These are phyloP conservation scores for Fusarium nodosum DNA, from an alignment of 2,329 filamentous ascomycete species.

Conservation along the genomic window DNA sequence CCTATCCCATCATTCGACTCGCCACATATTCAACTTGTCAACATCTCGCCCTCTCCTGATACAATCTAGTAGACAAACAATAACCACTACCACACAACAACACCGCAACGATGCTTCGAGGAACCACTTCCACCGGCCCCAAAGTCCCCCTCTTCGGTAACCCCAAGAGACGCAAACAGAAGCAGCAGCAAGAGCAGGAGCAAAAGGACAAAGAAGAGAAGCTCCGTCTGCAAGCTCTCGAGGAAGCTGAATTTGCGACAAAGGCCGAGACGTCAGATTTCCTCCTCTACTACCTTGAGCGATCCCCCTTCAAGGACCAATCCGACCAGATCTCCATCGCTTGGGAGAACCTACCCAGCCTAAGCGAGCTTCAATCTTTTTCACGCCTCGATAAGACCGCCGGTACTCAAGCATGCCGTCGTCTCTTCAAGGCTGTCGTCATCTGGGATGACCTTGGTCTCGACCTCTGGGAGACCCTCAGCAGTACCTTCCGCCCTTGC, in stretches of 20 bases:
- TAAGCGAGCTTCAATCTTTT: constrained; percentile 53
- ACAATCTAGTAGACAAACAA: background rate
- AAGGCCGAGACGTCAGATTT: constrained; percentile 52
- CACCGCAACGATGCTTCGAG: constrained; percentile 40
- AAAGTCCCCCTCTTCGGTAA: constrained; percentile 47
- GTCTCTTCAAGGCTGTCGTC: constrained; percentile 56
- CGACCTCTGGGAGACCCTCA: constrained; percentile 53
- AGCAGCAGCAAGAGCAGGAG: constrained; percentile 44
- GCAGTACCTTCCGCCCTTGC: constrained; percentile 29
- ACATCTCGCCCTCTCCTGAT: background rate
- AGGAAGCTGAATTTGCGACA: constrained; percentile 51
- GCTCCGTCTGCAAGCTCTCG: constrained; percentile 44
- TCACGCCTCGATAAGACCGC: constrained; percentile 53
- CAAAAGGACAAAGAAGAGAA: constrained; percentile 40
- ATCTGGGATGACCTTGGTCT: constrained; percentile 57
- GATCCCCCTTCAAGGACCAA: constrained; percentile 48
- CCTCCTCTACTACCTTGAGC: constrained; percentile 52
- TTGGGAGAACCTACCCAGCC: constrained; percentile 53
- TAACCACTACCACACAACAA: background rate
- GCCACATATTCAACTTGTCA: background rate
- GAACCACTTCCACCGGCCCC: constrained; percentile 37
- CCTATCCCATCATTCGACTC: constrained; percentile 20
- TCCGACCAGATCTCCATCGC: constrained; percentile 54
- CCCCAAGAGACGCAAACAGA: constrained; percentile 49
- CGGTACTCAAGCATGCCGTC: constrained; percentile 55